Conservation (phyloP, 257 asterid species). For the Fraxinus anomala region DNA sequence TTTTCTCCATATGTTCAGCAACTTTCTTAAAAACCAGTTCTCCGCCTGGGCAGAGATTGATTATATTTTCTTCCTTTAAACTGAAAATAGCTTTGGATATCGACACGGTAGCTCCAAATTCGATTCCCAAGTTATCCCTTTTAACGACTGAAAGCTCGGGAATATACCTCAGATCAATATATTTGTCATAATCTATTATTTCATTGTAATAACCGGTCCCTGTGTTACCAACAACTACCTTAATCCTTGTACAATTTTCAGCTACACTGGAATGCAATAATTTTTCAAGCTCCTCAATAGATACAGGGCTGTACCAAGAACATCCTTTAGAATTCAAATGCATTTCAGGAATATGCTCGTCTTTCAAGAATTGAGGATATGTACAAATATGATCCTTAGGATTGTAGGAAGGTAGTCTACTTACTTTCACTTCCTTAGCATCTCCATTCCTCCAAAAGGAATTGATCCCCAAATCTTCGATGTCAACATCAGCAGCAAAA, state of each 20-base stretch:
- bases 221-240: slow-evolving; percentile 67
- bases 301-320: slow-evolving; percentile 63
- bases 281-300: slow-evolving; percentile 50
- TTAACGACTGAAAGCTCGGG: slow-evolving; percentile 51
- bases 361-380: slow-evolving; percentile 41
- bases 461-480: slow-evolving; percentile 71
- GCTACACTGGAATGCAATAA: slow-evolving; percentile 38
- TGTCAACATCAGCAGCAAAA: slow-evolving; percentile 63
- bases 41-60: slow-evolving; percentile 26
- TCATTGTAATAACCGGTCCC: slow-evolving; percentile 68
- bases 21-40: slow-evolving; percentile 42
- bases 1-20: slow-evolving; percentile 68
- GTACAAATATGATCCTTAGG: slow-evolving; percentile 30
- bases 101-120: slow-evolving; percentile 64
- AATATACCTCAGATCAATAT: slow-evolving; percentile 56
- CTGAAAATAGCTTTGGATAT: slow-evolving; percentile 46
- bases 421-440: slow-evolving; percentile 32
- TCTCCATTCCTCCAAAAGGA: slow-evolving; percentile 59
- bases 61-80: slow-evolving; percentile 37
- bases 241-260: slow-evolving; percentile 35
- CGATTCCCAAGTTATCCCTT: slow-evolving; percentile 44
- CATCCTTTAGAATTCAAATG: slow-evolving; percentile 37
- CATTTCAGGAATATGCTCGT: slow-evolving; percentile 23
- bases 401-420: slow-evolving; percentile 46
- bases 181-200: slow-evolving; percentile 36